phyloP scores from a whole-genome alignment of 495 filamentous ascomycete species.

The Talaromyces proteolyticus region DNA sequence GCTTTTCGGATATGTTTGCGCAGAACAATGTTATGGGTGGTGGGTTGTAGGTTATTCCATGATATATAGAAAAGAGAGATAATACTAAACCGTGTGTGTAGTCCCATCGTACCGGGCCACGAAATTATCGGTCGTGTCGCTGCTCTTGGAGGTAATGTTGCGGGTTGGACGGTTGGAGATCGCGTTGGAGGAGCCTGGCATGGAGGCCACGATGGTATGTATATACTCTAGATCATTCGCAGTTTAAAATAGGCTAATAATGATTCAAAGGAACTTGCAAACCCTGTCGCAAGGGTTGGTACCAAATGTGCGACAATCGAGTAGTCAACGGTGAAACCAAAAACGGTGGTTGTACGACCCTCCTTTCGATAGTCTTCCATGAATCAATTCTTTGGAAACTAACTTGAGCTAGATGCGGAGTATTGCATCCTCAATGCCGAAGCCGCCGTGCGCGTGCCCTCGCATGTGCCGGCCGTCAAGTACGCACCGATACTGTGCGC shows the following conservation, averaged over 20 bases:
- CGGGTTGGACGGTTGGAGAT: conserved; percentile 39
- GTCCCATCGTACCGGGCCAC: conserved; percentile 48
- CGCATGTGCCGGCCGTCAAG: conserved; percentile 48
- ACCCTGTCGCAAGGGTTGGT: conserved; percentile 40
- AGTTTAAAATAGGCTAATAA: neutral
- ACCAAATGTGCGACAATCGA: conserved; percentile 48
- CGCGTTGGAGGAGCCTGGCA: conserved; percentile 51
- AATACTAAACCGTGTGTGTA: too few relatives aligned
- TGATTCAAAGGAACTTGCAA: conserved; percentile 28
- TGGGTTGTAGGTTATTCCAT: conserved; percentile 20
- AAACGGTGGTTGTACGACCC: conserved; percentile 41
- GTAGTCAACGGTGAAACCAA: conserved; percentile 46
- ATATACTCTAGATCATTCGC: neutral
- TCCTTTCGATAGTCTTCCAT: neutral
- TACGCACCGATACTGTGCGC: conserved; percentile 67
- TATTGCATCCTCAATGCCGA: conserved; percentile 58
- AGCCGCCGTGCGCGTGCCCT: conserved; percentile 56
- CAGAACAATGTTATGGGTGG: conserved; percentile 30
- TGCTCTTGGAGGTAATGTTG: conserved; percentile 37
- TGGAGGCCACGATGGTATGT: conserved; percentile 40
- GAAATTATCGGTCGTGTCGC: conserved; percentile 49
- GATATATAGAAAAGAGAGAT: neutral
- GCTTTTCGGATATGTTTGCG: conserved; percentile 36
- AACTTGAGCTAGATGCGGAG: conserved; percentile 43
- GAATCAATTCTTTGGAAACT: neutral